A percentile compares a stretch with the other conserved stretches of the same genome.
Conservation (phyloP, 1,139 yeast genomes). For the Blastobotrys aristatus region DNA sequence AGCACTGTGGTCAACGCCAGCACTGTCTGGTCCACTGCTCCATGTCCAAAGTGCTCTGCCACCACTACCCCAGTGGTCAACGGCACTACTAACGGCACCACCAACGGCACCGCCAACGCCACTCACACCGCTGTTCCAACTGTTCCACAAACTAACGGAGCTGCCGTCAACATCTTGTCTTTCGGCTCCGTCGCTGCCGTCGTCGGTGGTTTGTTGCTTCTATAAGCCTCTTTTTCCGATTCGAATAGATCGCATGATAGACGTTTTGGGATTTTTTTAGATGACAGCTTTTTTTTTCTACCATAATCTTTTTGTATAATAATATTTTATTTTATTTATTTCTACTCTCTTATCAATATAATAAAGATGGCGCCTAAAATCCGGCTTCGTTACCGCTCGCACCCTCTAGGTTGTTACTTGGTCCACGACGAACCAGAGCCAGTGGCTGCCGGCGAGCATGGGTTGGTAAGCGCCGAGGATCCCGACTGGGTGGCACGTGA, state of each 20-base stretch:
- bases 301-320: not conserved
- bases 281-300: not conserved
- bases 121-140: constrained; percentile 3
- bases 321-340: not conserved
- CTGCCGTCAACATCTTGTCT: constrained; percentile 2
- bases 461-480: not conserved
- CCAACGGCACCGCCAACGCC: not conserved
- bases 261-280: too few species aligned
- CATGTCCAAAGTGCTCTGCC: constrained; percentile 7
- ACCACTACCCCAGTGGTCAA: not conserved
- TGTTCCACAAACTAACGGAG: constrained; percentile 6
- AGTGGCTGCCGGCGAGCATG: not conserved
- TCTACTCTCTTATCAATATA: not conserved
- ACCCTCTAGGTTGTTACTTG: constrained; percentile 1
- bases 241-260: too few species aligned
- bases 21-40: constrained; percentile 8
- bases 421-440: not conserved
- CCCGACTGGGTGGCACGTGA: constrained; percentile 4
- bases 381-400: not conserved
- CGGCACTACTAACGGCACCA: not conserved
- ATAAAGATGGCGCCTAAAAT: not conserved
- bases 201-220: constrained; percentile 9
- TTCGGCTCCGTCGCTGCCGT: constrained; percentile 9
- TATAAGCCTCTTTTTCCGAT: constrained; percentile 1
- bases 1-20: constrained; percentile 5